Evolutionary conservation across 345 rosid species (phyloP), one percentile per base, ranked within the genome.

Genomic region (Eucalyptus sideroxylon): DNA sequence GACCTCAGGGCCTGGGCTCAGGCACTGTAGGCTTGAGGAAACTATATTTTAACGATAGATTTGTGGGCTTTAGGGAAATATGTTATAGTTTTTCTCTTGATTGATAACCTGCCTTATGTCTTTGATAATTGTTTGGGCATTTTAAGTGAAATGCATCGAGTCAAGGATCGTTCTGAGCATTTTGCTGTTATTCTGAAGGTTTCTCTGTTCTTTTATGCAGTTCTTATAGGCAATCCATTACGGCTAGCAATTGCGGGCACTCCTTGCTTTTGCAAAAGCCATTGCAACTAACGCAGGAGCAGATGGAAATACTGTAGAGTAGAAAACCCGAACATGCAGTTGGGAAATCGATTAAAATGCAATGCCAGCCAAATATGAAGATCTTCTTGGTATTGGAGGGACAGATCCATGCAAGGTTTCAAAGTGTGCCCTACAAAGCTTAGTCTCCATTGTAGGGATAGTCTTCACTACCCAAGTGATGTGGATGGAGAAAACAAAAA

Each of bases 301-400:
- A 40, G 97, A 95, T 88, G 98, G 98, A 80, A 93, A 90, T 30
- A 92, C 93, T 87, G 95, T 96, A 49, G 97, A 93, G 89, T 97
- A 95, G 92, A 96, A 96, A 91, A 95, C 94, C 45, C 92, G 86
- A 92, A 81, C 80, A 47, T 89, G 89, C 17, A 94, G 91, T 53
- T 95, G 98, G 98, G 89, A 92, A 94, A 91, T 83, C 30, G 99
- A 97, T 86, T 96, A 94, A 92, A 95, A 97, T 87, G 98, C 98
- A 49, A 94, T 96, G 98, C 93, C 93, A 19, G 95, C 94, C 44
- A 91, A 77, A 80, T 96, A 93, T 44, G 98, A 94, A 91, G 98
- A 97, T 94, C 98, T 97, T 89, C 87, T 97, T 27, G 65, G 88
- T 45, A 94, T 93, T 4, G 97, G 98, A 89, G 93, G 96, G 2